Conservation (phyloP, 306 rosid genomes). For the Vicia sativa region DNA sequence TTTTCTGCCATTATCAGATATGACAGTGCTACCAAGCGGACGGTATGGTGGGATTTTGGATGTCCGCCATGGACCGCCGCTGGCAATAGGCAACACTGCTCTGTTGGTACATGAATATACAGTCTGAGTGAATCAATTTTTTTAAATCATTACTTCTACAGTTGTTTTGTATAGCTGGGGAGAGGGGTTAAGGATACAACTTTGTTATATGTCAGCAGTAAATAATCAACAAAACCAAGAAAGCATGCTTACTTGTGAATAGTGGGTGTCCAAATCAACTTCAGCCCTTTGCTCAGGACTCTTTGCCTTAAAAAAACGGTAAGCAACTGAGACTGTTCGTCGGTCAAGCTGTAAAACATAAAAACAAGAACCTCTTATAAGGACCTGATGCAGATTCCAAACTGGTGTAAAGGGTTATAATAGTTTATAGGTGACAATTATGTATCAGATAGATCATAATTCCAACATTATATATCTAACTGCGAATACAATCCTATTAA, state of each 20-base stretch:
- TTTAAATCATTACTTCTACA: neutral
- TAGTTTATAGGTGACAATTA: neutral
- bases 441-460: neutral
- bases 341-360: conserved; percentile 60
- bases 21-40: too few species aligned
- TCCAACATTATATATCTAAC: neutral
- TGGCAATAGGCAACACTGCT: neutral
- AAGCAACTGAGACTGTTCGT: conserved; percentile 68
- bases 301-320: conserved; percentile 84
- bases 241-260: conserved; percentile 61
- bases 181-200: conserved; percentile 19
- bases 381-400: conserved; percentile 10
- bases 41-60: too few species aligned
- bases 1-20: too few species aligned
- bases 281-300: conserved; percentile 95
- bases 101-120: conserved; percentile 11
- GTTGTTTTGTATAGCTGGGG: neutral
- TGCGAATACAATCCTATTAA: conserved; percentile 7
- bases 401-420: neutral
- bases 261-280: conserved; percentile 98
- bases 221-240: conserved; percentile 34
- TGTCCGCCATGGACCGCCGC: too few species aligned
- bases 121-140: conserved; percentile 20
- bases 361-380: conserved; percentile 9
- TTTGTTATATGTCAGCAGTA: conserved; percentile 22